Base-by-base conservation (phyloP, 768 basidiomycete species). In the Chalciporus chontae region DNA sequence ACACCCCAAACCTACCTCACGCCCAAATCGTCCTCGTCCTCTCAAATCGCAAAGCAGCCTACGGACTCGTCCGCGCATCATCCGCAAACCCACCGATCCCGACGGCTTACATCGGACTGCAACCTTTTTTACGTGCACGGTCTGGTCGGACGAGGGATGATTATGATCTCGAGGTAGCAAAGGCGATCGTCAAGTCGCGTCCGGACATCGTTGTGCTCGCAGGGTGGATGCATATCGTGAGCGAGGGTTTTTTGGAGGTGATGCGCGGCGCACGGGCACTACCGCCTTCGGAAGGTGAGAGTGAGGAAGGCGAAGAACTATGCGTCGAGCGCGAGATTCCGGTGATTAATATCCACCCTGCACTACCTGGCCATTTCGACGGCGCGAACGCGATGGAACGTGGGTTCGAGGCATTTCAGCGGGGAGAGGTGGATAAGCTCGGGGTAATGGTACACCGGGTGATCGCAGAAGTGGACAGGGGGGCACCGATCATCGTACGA, bases 211-310 rank as follows among this genome's bases (percentile, higher is more conserved):
- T 98, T 42, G 89, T 98, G 7, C 77, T 98, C n/a, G 96, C 95
- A 0, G 96, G 96, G 0, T 99, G 93, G 91, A 97, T 99, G 95
- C 94, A 98, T 62, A 90, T 98, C 60, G 77, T 97, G 51, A 83
- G 85, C 50, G 85, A 90, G 45, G 73, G 71, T 0, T 97, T 97
- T 67, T 68, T 98, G 51, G 80, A 90, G 17, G 74, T 82, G 27
- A 65, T 90, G 63, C 51, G 57, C 2, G 53, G 44, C 73, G 76
- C 42, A 3, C 78, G 79, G 7, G 60, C 68, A 15, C 65, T 65
- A 8, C 29, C 48, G 15, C 8, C 13, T 10, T 9, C 3, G 7
- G 31, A 6, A 10, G 27, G 17, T 6, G 37, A 21, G 36, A 36
- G 9, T 1, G 66, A 66, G 1, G 74, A 68, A 8, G 72, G 70